Percentiles rank a stretch among this genome's conserved stretches.
These are phyloP conservation scores for Xerocomellus amylosporus DNA, from an alignment of 768 basidiomycete species.

Conservation along the genomic window DNA sequence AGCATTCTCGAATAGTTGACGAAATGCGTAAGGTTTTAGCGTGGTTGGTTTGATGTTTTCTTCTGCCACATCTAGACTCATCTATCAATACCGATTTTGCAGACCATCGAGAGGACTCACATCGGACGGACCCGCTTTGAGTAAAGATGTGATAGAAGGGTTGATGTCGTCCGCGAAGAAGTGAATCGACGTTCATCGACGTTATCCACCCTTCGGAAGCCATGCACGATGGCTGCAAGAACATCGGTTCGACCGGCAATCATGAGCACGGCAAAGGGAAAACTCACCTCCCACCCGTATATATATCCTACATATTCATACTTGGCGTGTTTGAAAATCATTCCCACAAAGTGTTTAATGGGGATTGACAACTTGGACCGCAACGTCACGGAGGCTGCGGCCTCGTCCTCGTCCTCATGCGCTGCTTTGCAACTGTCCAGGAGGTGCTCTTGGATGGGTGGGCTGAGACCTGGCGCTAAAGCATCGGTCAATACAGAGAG, in stretches of 20 bases:
- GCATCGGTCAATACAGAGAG: constrained; percentile 39
- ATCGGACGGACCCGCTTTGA: constrained; percentile 36
- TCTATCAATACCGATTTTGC: not conserved
- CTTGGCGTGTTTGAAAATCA: constrained; percentile 42
- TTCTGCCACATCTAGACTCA: constrained; percentile 35
- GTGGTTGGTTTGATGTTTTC: constrained; percentile 31
- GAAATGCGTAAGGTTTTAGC: constrained; percentile 16
- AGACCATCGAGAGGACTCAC: constrained; percentile 26
- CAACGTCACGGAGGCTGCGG: constrained; percentile 23
- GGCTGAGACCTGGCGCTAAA: constrained; percentile 34
- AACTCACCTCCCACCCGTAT: constrained; percentile 47
- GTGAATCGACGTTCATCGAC: constrained; percentile 40
- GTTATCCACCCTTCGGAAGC: constrained; percentile 43
- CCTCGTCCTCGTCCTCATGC: constrained; percentile 32
- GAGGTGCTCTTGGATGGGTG: constrained; percentile 26
- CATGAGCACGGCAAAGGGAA: not conserved
- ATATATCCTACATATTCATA: constrained; percentile 45
- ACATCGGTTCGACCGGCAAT: not conserved
- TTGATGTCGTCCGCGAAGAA: constrained; percentile 43
- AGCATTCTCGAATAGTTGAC: constrained; percentile 25
- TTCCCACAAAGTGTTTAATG: constrained; percentile 48
- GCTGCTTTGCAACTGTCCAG: constrained; percentile 30
- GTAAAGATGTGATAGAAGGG: constrained; percentile 47
- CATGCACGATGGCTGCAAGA: constrained; percentile 33
- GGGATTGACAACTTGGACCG: constrained; percentile 23